Conservation (phyloP, 2,329 filamentous ascomycete genomes). For the Penicillium griseofulvum region DNA sequence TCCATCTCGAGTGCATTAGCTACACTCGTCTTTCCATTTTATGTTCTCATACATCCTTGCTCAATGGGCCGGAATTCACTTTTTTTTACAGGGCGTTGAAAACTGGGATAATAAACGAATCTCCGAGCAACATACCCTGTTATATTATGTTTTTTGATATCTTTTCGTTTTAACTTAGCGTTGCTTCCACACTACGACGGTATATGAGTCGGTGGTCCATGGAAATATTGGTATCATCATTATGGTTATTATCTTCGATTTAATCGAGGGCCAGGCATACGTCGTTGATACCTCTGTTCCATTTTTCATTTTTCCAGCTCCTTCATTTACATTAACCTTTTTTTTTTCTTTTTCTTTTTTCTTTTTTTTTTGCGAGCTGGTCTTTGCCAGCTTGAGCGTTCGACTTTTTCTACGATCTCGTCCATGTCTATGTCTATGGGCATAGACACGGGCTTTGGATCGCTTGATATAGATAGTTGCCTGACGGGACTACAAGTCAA, state of each 20-base stretch:
- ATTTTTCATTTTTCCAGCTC: conserved; percentile 1
- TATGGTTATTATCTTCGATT: conserved; percentile 10
- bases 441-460: conserved; percentile 11
- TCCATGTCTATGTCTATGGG: conserved; percentile 8
- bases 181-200: conserved; percentile 23
- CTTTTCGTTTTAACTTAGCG: conserved; percentile 17
- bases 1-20: neutral
- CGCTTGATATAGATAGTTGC: conserved; percentile 12
- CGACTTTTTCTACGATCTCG: conserved; percentile 13
- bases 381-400: conserved; percentile 12
- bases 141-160: conserved; percentile 22
- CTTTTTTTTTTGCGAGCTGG: conserved; percentile 11
- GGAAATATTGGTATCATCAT: conserved; percentile 16
- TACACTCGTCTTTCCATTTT: neutral
- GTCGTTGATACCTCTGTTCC: conserved; percentile 20
- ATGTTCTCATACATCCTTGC: conserved; percentile 15
- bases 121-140: conserved; percentile 43
- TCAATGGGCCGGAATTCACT: conserved; percentile 20
- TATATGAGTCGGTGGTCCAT: conserved; percentile 24
- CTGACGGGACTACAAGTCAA: conserved; percentile 9
- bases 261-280: conserved; percentile 20
- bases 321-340: neutral
- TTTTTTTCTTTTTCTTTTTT: conserved; percentile 6
- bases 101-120: conserved; percentile 44
- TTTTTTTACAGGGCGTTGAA: conserved; percentile 30